Evolutionary conservation across 75 land plant genomes (phyloP), one percentile per base, ranked within the genome.

Genomic region (Chamaecyparis obtusa): DNA sequence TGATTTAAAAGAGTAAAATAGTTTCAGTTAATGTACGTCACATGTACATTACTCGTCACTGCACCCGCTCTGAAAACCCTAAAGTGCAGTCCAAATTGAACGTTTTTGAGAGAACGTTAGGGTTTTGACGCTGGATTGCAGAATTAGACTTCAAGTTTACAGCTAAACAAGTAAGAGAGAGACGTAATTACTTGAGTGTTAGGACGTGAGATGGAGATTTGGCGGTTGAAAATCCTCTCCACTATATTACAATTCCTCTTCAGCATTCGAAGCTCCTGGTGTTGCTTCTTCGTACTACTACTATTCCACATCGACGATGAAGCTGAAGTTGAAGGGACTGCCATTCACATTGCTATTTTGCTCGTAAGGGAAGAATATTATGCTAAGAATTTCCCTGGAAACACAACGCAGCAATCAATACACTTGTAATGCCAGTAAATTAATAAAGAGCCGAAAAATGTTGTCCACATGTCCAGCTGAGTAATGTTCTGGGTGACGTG

Each of bases 171-270:
- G 35, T 72, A 72, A 72, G 32, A 72, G 11, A 72, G 35, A 1
- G 36, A 0, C 9, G 75, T 30, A 32, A 32, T 27, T 92, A 96
- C 98, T 85, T 91, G 90, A 64, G 95, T 92, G 85, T 93, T 93
- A 33, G 98, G 95, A 85, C 91, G 85, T 74, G 92, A 92, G 32
- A 90, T 85, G 84, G 48, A 69, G 87, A 95, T 93, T 90, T 96
- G 92, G 55, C 98, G 95, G 36, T 94, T 77, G 85, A 95, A 96
- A 69, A 96, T 90, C 90, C 96, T 89, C 14, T 94, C 88, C 74
- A 88, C 89, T 69, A 96, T 89, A 87, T 96, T 96, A 85, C 92
- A 92, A 89, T 93, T 94, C 86, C 84, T 93, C 87, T 83, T 93
- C 89, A 91, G 92, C 97, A 93, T 94, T 85, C 91, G 91, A 87